Percentiles rank a stretch among this genome's conserved stretches.
These are phyloP conservation scores for Solanum paucissectum DNA, from an alignment of 257 asterid genomes.

Conservation along the genomic window DNA sequence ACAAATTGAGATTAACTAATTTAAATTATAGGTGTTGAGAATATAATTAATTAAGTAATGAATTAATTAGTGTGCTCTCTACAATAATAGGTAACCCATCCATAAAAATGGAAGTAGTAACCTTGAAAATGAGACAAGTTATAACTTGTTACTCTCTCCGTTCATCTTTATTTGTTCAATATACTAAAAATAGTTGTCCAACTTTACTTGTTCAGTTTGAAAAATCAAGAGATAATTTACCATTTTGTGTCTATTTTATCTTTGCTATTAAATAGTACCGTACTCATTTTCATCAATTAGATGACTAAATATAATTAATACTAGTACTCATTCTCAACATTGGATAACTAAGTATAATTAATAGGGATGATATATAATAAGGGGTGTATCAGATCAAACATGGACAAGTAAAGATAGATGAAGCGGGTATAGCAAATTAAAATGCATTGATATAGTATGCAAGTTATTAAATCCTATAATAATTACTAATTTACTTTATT, in stretches of 20 bases:
- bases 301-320: no score
- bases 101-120: neutral
- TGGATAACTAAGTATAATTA: no score
- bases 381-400: neutral
- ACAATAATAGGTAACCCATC: no score
- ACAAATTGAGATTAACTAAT: no score
- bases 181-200: neutral
- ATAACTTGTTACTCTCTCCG: neutral
- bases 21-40: no score
- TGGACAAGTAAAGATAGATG: neutral
- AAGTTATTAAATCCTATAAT: neutral
- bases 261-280: no score
- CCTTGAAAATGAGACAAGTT: neutral
- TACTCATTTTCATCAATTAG: no score
- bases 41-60: no score
- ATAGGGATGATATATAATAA: neutral
- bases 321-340: no score
- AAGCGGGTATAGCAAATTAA: neutral
- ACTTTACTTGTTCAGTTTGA: neutral
- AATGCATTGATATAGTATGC: neutral
- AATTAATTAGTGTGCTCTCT: no score
- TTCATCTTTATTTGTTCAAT: neutral
- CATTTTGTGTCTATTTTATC: no score
- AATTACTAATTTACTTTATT: neutral
- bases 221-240: neutral